Base-by-base conservation (phyloP, 495 filamentous ascomycete genomes). In the Tricharina praecox region DNA sequence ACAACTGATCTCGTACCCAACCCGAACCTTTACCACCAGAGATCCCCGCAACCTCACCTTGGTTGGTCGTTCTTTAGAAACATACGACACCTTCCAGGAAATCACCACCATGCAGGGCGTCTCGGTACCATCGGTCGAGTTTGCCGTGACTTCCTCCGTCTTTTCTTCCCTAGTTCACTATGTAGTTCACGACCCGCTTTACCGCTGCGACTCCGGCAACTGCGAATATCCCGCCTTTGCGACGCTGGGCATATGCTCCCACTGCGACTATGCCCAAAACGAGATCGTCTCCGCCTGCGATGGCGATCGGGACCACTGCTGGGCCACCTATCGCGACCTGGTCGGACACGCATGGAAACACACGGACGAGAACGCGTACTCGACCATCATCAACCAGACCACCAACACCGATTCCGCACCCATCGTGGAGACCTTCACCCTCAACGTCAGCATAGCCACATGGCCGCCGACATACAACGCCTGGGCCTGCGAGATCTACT, bases 1-100 rank as follows among this genome's bases (percentile, higher is more conserved):
- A 18, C 53, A 58, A 10, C 54, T 58, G 13, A 54, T 58, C 28
- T 53, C 54, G 2, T 58, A 58, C 28, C 54, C 54, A 11, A 39
- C 28, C 0, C 44, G 46, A n/a, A 49, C 16, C 11, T 48, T 38
- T 0, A 53, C 41, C 2, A 28, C 53, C 13, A 3, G 13, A 10
- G 21, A 43, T 18, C 40, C 4, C 7, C 7, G 7, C 13, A 26
- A 2, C 2, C 40, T 25, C 13, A 43, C 3, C 13, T 5, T 5
- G 10, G 15, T 42, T 20, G 20, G 13, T 4, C 11, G 19, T 15
- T 3, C 39, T 7, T 10, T 9, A 3, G 19, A 42, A 23, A 21
- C 15, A 4, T 42, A 42, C 39, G 10, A 42, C 39, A 5, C 39
- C 23, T 23, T 21, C 8, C 15, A 21, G 15, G 10, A 42, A 4